Evolutionary conservation across 2,329 filamentous ascomycete genomes (phyloP).

Genomic region (Tolypocladium ophioglossoides): DNA sequence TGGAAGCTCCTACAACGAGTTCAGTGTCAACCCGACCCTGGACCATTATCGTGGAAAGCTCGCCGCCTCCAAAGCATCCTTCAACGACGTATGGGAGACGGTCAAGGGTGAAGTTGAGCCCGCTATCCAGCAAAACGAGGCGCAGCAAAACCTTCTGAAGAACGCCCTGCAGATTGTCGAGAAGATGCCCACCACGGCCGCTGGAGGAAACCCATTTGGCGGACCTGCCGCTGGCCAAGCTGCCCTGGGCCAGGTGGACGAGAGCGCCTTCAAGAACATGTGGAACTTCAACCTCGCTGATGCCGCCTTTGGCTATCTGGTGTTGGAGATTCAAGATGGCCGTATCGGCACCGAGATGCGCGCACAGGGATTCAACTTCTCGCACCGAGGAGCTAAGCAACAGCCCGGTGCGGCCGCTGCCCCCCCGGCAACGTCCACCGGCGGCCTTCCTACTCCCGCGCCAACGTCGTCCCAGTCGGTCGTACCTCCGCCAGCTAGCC

Average conservation of each 20-base stretch:
- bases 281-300: slow-evolving; percentile 99
- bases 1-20: slow-evolving; percentile 98
- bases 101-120: slow-evolving; percentile 94
- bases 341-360: slow-evolving; percentile 98
- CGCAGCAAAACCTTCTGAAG: slow-evolving; percentile 83
- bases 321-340: slow-evolving; percentile 89
- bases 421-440: slow-evolving; percentile 15
- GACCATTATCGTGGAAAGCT: slow-evolving; percentile 98
- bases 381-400: slow-evolving; percentile 83
- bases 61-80: slow-evolving; percentile 93
- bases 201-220: slow-evolving; percentile 93
- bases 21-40: slow-evolving; percentile 94
- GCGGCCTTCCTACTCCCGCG: slow-evolving; percentile 24
- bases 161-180: slow-evolving; percentile 90
- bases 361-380: slow-evolving; percentile 98
- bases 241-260: slow-evolving; percentile 81
- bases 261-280: slow-evolving; percentile 99
- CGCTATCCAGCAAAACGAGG: slow-evolving; percentile 85
- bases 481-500: slow-evolving; percentile 19
- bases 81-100: slow-evolving; percentile 99
- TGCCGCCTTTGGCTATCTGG: slow-evolving; percentile 91
- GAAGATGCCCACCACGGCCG: slow-evolving; percentile 94
- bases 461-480: slow-evolving; percentile 24
- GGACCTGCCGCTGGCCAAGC: slow-evolving; percentile 65
- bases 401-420: slow-evolving; percentile 30